Evolutionary conservation across 345 rosid species (phyloP), one percentile per base, ranked within the genome.

Genomic region (Brassica juncea): DNA sequence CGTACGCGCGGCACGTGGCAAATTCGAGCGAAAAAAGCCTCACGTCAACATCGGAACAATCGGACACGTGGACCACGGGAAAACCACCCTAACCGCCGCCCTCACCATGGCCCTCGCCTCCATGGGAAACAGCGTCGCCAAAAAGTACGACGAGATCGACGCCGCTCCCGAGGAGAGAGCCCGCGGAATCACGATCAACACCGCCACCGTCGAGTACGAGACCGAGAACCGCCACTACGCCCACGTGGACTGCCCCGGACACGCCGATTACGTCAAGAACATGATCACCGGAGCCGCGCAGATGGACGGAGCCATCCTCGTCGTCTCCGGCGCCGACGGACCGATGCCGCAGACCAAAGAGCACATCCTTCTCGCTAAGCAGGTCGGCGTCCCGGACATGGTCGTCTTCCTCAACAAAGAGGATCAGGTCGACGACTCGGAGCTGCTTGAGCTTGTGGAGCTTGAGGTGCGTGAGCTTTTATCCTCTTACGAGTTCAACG

Each of bases 31-130:
- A 0, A 52, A 52, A 1, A 52, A 52, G 2, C 21, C 57, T 5
- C 57, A 52, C 57, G 57, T 52, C 21, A 52, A 52, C 57, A 52
- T 52, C 57, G 57, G 57, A n/a, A 52, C 57, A 52, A 52, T 52
- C 19, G 57, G 57, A 52, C 57, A 52, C 57, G 57, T 52, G 57
- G 57, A 52, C 57, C 57, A 52, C 57, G 57, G 57, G 0, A 52
- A 52, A 52, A 52, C 57, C 8, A 52, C 57, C 57, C 16, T 52
- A 52, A 52, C 57, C 57, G 57, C 57, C 57, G 57, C 57, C 16
- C 57, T 49, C 57, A 49, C 57, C 57, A 49, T 49, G 57, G 57
- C 57, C 57, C 57, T 49, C 19, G 57, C 57, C 57, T 49, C 57
- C 57, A 49, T 49, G 57, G 57, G 57, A 5, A 49, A 49, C 57